These are phyloP conservation scores for Hypoxylon subgilvum DNA, from an alignment of 495 filamentous ascomycete species.

Conservation along the genomic window DNA sequence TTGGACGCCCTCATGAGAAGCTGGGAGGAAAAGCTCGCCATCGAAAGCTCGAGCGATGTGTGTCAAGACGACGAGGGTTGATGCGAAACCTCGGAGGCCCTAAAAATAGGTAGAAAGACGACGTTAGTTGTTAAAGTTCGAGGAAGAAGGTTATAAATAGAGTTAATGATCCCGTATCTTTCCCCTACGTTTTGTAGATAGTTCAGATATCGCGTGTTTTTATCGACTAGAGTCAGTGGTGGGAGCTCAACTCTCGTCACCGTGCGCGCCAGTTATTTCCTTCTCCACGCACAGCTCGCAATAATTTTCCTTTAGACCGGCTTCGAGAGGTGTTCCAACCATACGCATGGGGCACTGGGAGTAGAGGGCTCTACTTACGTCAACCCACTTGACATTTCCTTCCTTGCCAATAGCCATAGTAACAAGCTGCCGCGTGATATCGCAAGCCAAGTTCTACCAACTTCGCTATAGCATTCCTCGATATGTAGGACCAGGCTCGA, in stretches of 20 bases:
- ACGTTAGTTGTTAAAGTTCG: constrained; percentile 7
- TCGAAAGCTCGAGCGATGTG: constrained; percentile 68
- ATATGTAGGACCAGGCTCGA: not conserved
- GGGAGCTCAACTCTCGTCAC: no score
- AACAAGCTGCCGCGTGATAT: constrained; percentile 16
- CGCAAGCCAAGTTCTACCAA: constrained; percentile 1
- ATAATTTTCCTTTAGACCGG: no score
- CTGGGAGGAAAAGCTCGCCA: constrained; percentile 62
- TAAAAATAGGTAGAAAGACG: constrained; percentile 39
- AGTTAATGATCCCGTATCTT: not conserved
- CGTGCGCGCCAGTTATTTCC: no score
- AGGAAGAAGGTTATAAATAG: not conserved
- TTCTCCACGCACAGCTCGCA: no score
- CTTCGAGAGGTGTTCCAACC: no score
- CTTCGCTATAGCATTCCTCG: constrained; percentile 38
- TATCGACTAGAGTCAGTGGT: no score
- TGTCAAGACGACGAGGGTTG: constrained; percentile 67
- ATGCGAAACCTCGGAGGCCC: constrained; percentile 70
- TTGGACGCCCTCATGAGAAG: constrained; percentile 50
- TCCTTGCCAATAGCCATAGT: constrained; percentile 50
- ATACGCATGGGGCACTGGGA: no score
- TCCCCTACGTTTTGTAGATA: not conserved
- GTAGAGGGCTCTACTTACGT: constrained; percentile 54
- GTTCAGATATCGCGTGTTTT: no score
- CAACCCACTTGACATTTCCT: constrained; percentile 73